phyloP scores from a whole-genome alignment of 2,329 filamentous ascomycete genomes.

The Lecanicillium sp. region DNA sequence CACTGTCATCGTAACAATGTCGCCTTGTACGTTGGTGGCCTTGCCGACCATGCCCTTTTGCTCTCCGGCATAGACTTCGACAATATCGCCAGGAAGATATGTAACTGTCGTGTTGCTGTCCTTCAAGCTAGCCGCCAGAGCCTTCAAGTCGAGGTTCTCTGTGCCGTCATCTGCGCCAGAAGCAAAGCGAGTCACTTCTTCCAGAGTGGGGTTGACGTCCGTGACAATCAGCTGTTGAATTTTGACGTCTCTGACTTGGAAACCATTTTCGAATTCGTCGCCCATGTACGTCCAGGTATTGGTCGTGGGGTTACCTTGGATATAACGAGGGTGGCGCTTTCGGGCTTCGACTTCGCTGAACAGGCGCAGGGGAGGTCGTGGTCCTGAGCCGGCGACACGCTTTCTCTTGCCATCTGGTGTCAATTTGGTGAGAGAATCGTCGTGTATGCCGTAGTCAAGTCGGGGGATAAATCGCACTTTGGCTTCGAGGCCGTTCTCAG shows the following conservation, averaged over 20 bases:
- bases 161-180: conserved; percentile 84
- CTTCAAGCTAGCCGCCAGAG: conserved; percentile 83
- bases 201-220: conserved; percentile 85
- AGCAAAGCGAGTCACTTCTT: conserved; percentile 93
- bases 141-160: conserved; percentile 86
- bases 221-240: conserved; percentile 79
- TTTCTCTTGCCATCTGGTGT: conserved; percentile 69
- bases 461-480: conserved; percentile 82
- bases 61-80: conserved; percentile 93
- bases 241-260: conserved; percentile 89
- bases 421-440: conserved; percentile 50
- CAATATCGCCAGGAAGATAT: conserved; percentile 89
- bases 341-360: conserved; percentile 92
- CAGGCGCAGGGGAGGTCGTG: conserved; percentile 75
- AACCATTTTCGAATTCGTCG: conserved; percentile 88
- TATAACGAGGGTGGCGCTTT: conserved; percentile 65
- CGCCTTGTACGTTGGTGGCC: conserved; percentile 76
- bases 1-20: conserved; percentile 85
- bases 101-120: conserved; percentile 72
- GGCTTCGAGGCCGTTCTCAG: conserved; percentile 85
- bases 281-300: conserved; percentile 80
- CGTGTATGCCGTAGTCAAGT: conserved; percentile 82
- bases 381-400: conserved; percentile 52
- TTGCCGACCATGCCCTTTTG: conserved; percentile 86
- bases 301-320: conserved; percentile 63